Percentiles rank a stretch among this genome's conserved stretches.
These are phyloP conservation scores for Daedalea quercina DNA, from an alignment of 768 basidiomycete genomes.

Conservation along the genomic window DNA sequence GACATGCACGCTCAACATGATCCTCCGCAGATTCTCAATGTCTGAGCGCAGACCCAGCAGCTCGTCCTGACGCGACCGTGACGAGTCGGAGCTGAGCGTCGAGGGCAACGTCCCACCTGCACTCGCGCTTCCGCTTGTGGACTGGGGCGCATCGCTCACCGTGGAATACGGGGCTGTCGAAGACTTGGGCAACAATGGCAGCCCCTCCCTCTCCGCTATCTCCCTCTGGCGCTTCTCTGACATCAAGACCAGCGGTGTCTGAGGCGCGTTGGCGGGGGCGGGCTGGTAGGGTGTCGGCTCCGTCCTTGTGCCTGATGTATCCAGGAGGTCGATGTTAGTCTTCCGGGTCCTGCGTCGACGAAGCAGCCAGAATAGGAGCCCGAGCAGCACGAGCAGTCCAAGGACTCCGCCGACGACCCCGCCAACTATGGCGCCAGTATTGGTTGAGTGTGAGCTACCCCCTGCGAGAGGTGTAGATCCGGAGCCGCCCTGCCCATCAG, in stretches of 20 bases:
- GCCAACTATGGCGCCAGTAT: neutral
- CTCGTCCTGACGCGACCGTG: neutral
- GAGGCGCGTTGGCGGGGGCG: neutral
- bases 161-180: no score
- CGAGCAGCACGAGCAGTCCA: neutral
- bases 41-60: neutral
- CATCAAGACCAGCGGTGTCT: no score
- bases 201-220: no score
- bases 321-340: neutral
- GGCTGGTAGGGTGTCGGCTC: neutral
- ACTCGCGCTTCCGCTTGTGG: neutral
- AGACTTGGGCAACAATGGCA: no score
- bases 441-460: neutral
- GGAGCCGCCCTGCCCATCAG: neutral
- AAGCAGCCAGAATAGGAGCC: neutral
- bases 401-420: neutral
- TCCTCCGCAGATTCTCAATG: neutral
- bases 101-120: neutral
- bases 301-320: neutral
- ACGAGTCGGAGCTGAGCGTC: neutral
- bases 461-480: neutral
- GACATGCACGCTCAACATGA: neutral
- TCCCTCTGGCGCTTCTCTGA: no score
- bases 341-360: neutral
- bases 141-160: neutral